These are phyloP conservation scores for Saraca asoca DNA, from an alignment of 331 rosid species.

Conservation along the genomic window DNA sequence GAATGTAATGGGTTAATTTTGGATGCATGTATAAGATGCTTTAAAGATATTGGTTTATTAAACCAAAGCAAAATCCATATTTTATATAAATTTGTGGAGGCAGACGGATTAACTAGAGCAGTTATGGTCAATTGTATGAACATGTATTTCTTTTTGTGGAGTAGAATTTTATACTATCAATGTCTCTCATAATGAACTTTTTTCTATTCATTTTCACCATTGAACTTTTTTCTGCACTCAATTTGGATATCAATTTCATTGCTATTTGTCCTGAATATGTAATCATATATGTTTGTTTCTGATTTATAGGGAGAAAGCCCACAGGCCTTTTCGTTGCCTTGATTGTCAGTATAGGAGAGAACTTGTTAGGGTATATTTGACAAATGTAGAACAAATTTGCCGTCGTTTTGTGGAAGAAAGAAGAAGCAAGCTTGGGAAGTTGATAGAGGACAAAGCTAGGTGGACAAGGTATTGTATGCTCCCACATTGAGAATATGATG, in stretches of 20 bases:
- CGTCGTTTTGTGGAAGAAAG: constrained; percentile 98
- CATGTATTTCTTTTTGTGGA: too few species aligned
- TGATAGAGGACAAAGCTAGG: constrained; percentile 92
- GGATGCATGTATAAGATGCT: too few species aligned
- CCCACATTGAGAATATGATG: constrained; percentile 21
- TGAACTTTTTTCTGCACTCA: constrained; percentile 1
- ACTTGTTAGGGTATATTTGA: constrained; percentile 96
- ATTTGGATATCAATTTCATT: constrained; percentile 7
- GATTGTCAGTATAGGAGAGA: constrained; percentile 98
- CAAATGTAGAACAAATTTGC: constrained; percentile 96
- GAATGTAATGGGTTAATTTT: neutral
- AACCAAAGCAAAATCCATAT: neutral
- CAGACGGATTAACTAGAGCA: neutral
- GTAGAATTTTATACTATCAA: neutral
- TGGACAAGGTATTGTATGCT: constrained; percentile 80
- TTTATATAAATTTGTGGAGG: neutral
- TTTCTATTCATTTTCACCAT: neutral
- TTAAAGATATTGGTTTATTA: neutral
- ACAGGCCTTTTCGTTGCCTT: constrained; percentile 96
- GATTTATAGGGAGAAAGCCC: constrained; percentile 82
- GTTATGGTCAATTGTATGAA: neutral
- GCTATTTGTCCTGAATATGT: constrained; percentile 24
- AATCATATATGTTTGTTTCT: constrained; percentile 37
- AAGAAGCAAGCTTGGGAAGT: constrained; percentile 84
- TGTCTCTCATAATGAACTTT: neutral